Evolutionary conservation across 257 asterid genomes (phyloP).

Genomic region (Solanum dulcamara): DNA sequence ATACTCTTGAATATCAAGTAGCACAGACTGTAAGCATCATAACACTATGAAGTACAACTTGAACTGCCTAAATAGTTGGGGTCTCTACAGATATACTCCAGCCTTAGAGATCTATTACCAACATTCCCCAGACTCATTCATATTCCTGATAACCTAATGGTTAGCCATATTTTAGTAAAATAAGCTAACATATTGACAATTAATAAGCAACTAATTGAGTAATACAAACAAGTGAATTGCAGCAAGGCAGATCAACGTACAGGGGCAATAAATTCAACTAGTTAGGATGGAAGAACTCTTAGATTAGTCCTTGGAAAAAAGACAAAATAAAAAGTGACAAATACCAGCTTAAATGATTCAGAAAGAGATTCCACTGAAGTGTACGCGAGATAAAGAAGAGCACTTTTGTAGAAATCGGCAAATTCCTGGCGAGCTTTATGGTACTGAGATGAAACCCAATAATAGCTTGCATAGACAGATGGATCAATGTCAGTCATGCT

Average conservation of each 20-base stretch:
- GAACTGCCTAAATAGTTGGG: neutral
- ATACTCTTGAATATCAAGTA: neutral
- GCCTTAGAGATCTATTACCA: neutral
- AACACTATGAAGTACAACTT: neutral
- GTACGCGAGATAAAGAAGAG: conserved; percentile 88
- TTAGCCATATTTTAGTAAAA: neutral
- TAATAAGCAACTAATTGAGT: neutral
- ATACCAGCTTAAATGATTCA: conserved; percentile 87
- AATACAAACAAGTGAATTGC: neutral
- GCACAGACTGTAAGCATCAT: neutral
- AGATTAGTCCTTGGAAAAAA: neutral
- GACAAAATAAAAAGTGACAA: neutral
- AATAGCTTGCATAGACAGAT: conserved; percentile 84
- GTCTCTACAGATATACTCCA: neutral
- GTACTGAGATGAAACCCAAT: conserved; percentile 90
- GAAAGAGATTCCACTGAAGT: conserved; percentile 84
- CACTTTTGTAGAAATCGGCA: conserved; percentile 91
- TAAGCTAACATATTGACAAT: neutral
- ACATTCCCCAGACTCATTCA: neutral
- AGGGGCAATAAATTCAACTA: neutral
- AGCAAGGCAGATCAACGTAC: neutral
- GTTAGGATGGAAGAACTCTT: neutral
- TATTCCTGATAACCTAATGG: neutral
- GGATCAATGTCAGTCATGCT: conserved; percentile 99
- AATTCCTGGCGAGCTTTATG: conserved; percentile 79